These are phyloP conservation scores for Clathrus columnatus DNA, from an alignment of 768 basidiomycete genomes.

Conservation along the genomic window DNA sequence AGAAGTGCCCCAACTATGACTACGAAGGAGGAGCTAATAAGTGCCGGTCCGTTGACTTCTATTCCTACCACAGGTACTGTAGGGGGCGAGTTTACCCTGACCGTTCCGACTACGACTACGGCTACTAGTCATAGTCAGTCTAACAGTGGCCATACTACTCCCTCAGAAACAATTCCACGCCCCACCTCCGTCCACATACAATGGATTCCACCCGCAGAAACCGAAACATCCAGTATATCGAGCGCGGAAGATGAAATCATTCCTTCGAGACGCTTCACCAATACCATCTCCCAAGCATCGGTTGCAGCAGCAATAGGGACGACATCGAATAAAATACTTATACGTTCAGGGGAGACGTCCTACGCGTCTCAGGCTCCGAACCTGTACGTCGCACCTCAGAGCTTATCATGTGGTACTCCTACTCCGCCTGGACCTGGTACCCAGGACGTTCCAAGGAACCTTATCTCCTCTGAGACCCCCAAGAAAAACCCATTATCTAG, in stretches of 20 bases:
- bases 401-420: neutral
- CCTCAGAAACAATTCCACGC: neutral
- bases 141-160: neutral
- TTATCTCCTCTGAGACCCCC: neutral
- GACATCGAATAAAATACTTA: neutral
- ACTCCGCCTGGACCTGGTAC: conserved; percentile 1
- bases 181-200: neutral
- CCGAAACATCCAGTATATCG: neutral
- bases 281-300: neutral
- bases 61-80: neutral
- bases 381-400: neutral
- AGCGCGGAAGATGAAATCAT: neutral
- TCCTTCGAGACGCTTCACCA: neutral
- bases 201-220: neutral
- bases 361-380: neutral
- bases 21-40: neutral
- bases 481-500: neutral
- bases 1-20: neutral
- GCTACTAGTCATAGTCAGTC: neutral
- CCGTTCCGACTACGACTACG: neutral
- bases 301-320: conserved; percentile 2
- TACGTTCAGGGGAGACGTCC: neutral
- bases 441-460: neutral
- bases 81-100: neutral
- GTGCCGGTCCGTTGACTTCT: neutral